Conservation (phyloP, 1,284 basidiomycete genomes). For the Cerioporus squamosus region DNA sequence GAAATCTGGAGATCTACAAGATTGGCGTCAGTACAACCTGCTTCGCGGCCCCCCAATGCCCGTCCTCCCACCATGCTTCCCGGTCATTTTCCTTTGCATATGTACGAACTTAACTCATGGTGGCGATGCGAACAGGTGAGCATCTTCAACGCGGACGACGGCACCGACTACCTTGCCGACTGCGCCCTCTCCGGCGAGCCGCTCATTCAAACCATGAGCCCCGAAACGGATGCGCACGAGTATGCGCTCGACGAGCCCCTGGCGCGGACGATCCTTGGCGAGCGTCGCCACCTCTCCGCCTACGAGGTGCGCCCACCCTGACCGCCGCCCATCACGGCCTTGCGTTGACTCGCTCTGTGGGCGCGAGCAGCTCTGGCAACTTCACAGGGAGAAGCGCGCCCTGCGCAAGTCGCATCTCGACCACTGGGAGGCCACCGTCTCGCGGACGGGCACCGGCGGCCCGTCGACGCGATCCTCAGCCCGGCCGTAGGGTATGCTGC, state of each 20-base stretch:
- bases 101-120: not conserved
- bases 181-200: slow-evolving; percentile 38
- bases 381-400: slow-evolving; percentile 42
- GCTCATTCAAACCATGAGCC: slow-evolving; percentile 36
- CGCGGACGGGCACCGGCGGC: slow-evolving; percentile 47
- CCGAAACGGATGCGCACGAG: slow-evolving; percentile 32
- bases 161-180: slow-evolving; percentile 32
- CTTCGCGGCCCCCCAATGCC: not conserved
- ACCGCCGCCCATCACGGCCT: not conserved
- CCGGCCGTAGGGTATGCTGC: slow-evolving; percentile 41
- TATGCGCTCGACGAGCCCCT: slow-evolving; percentile 35
- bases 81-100: too few species aligned
- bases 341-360: not conserved
- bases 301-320: slow-evolving; percentile 30
- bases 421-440: slow-evolving; percentile 47
- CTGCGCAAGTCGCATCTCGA: slow-evolving; percentile 49
- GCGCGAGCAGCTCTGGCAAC: slow-evolving; percentile 47
- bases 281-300: slow-evolving; percentile 31
- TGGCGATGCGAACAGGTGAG: slow-evolving; percentile 24
- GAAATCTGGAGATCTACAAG: slow-evolving; percentile 56
- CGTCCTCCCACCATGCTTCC: not conserved
- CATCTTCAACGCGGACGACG: slow-evolving; percentile 39
- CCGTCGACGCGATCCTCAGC: slow-evolving; percentile 48
- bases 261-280: slow-evolving; percentile 29
- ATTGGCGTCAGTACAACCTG: slow-evolving; percentile 47